These are phyloP conservation scores for Aurantiochytrium sp. DNA, from an alignment of 108 stramenopile species.

Conservation along the genomic window DNA sequence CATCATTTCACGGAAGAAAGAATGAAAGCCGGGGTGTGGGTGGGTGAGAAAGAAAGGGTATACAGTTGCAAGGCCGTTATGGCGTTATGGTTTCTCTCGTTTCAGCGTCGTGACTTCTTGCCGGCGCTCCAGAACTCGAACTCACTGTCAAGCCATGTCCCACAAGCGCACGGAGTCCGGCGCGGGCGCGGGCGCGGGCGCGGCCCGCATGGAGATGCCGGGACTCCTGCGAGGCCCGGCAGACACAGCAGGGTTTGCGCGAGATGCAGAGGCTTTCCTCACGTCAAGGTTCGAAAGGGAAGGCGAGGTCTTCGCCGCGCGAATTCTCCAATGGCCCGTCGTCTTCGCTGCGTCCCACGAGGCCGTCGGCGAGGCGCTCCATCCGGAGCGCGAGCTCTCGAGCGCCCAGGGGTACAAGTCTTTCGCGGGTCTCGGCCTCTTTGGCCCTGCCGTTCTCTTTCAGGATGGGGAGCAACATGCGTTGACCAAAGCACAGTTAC, in stretches of 20 bases:
- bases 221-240: neutral
- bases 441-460: neutral
- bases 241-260: neutral
- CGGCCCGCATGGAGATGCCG: neutral
- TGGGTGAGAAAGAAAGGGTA: too few species aligned
- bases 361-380: neutral
- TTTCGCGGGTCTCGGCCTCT: neutral
- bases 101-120: too few species aligned
- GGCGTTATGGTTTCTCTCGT: too few species aligned
- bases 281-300: neutral
- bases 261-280: neutral
- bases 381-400: neutral
- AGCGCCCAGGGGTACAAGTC: neutral
- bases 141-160: too few species aligned
- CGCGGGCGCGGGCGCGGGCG: too few species aligned
- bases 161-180: too few species aligned
- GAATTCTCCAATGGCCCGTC: neutral
- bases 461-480: neutral
- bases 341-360: neutral
- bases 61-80: too few species aligned
- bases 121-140: too few species aligned
- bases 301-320: neutral
- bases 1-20: too few species aligned
- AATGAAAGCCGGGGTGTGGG: too few species aligned
- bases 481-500: neutral